Conservation (phyloP, 192 early-diverging fungal species). For the Obelidium mucronatum region DNA sequence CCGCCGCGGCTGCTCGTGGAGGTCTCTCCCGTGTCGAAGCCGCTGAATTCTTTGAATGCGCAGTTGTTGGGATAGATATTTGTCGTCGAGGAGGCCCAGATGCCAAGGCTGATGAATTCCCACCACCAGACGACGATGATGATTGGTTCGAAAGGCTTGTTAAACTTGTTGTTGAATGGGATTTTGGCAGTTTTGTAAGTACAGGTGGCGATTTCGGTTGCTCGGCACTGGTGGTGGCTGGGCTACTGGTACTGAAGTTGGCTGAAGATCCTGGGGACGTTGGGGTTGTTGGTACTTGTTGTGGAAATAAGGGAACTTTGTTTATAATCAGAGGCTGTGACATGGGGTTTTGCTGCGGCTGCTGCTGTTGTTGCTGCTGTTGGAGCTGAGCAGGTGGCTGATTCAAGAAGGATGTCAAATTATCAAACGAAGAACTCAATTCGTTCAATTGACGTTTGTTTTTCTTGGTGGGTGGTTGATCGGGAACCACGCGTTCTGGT, state of each 20-base stretch:
- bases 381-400: conserved; percentile 12
- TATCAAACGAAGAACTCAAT: conserved; percentile 29
- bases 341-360: too few relatives aligned
- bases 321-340: too few relatives aligned
- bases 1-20: not conserved
- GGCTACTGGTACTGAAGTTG: too few relatives aligned
- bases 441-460: conserved; percentile 21
- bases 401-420: conserved; percentile 9
- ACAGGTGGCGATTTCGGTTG: not conserved
- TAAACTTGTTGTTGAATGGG: not conserved
- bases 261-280: too few relatives aligned
- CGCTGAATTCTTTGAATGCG: too few relatives aligned
- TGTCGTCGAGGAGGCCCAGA: too few relatives aligned
- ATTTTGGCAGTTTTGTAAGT: conserved; percentile 11
- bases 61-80: too few relatives aligned
- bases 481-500: conserved; percentile 7
- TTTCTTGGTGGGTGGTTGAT: conserved; percentile 26
- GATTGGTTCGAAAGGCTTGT: not conserved
- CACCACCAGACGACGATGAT: too few relatives aligned
- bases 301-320: too few relatives aligned
- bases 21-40: not conserved
- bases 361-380: conserved; percentile 3
- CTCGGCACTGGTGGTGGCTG: not conserved
- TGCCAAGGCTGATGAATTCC: too few relatives aligned
- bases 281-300: not conserved